Base-by-base conservation (phyloP, 805 yeast species). In the Saccharomycodes ludwigii region DNA sequence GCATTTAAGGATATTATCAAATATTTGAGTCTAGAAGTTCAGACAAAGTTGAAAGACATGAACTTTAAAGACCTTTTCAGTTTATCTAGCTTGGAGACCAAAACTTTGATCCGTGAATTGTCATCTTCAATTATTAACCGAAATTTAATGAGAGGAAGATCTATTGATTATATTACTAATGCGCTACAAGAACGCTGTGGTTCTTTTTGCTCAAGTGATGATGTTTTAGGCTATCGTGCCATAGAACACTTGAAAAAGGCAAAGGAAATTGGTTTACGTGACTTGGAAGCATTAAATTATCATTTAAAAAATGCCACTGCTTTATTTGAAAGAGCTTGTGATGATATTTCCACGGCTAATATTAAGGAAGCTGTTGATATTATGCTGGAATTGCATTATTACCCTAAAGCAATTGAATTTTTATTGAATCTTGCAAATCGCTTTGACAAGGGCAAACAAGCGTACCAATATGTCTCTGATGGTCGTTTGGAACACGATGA, bases 161-260 rank as follows among this genome's bases (percentile, higher is more conserved):
- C 94, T 1, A 88, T 91, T 27, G 97, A 88, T 50, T 65, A 78
- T 35, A 82, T 88, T 31, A 94, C 96, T 1, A 74, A 76, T 21
- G 74, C 86, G 2, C 61, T 91, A 31, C 95, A 91, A 55, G 93
- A 83, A 33, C 76, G 88, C 37, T 91, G 98, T 62, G 94, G 94
- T 1, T 75, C 94, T 0, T 91, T 85, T 56, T 91, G 97, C 48
- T 83, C 96, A 0, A 73, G 94, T 11, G 83, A 80, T 42, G 98
- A 91, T 55, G 95, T 91, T 18, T 67, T 85, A 37, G 82, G 91
- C 10, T 91, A 86, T 64, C 80, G 88, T 54, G 97, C 96, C 0
- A 75, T 85, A 44, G 98, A 91, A 52, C 85, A 80, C 52, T 63
- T 91, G 45, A 80, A 88, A 35, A 75, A 78, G 44, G 96, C 97